These are phyloP conservation scores for Trypanosoma theileri DNA, from an alignment of 208 protist species.

Conservation along the genomic window DNA sequence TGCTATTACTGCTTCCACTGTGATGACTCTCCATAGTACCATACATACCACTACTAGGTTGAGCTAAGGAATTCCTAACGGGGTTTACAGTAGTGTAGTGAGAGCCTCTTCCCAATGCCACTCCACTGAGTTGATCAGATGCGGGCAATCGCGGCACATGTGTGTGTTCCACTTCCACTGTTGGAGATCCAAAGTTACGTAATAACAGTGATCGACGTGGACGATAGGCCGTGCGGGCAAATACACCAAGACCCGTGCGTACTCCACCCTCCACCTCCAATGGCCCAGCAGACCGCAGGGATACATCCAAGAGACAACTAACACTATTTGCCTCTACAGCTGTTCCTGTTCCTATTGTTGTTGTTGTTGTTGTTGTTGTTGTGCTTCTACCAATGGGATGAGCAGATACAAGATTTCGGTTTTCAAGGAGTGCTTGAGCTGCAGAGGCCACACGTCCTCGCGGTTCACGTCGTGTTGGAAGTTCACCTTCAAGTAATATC, in stretches of 20 bases:
- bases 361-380: background rate
- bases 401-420: constrained; percentile 13
- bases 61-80: constrained; percentile 5
- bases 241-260: constrained; percentile 30
- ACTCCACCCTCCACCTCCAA: constrained; percentile 41
- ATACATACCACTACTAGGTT: background rate
- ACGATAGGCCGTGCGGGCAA: constrained; percentile 9
- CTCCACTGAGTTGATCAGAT: constrained; percentile 60
- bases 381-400: background rate
- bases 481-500: constrained; percentile 10
- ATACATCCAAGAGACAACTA: constrained; percentile 21
- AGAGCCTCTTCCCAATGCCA: constrained; percentile 52
- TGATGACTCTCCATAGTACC: background rate
- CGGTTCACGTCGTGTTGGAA: background rate
- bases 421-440: constrained; percentile 26
- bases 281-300: constrained; percentile 4
- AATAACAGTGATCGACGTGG: constrained; percentile 26
- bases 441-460: constrained; percentile 24
- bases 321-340: background rate
- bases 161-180: constrained; percentile 25
- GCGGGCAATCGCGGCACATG: constrained; percentile 41
- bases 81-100: constrained; percentile 39
- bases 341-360: background rate
- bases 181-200: constrained; percentile 41
- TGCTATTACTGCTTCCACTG: background rate